These are phyloP conservation scores for Penicillium tannophilum DNA, from an alignment of 495 filamentous ascomycete genomes.

Conservation along the genomic window DNA sequence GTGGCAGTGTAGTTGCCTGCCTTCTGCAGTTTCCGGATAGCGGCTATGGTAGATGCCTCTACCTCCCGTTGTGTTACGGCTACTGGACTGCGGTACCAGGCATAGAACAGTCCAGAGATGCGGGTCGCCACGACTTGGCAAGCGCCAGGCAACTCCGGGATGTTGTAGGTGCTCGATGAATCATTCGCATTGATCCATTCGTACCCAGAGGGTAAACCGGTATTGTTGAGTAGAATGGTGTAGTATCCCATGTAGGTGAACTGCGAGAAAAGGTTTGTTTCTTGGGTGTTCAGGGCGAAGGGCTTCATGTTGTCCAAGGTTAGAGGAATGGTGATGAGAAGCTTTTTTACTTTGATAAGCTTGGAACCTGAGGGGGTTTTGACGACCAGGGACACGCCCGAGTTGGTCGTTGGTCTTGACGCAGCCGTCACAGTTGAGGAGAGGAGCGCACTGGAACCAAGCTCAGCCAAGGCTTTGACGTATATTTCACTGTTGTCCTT, in stretches of 20 bases:
- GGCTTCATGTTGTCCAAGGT: constrained; percentile 29
- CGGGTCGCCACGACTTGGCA: constrained; percentile 24
- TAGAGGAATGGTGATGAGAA: constrained; percentile 43
- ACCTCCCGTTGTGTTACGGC: constrained; percentile 21
- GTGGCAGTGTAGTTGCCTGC: constrained; percentile 13
- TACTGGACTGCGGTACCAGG: constrained; percentile 15
- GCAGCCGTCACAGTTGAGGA: constrained; percentile 1
- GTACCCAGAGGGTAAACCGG: constrained; percentile 15
- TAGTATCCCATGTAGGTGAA: constrained; percentile 28
- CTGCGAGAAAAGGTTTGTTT: constrained; percentile 42
- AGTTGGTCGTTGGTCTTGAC: constrained; percentile 14
- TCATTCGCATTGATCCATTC: constrained; percentile 12
- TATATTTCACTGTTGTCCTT: constrained; percentile 45
- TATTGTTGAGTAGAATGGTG: constrained; percentile 20
- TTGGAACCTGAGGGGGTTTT: constrained; percentile 37
- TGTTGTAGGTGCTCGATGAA: constrained; percentile 21
- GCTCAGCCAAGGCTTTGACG: constrained; percentile 29
- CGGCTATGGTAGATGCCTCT: constrained; percentile 1
- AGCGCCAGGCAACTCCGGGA: constrained; percentile 30
- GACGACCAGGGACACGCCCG: constrained; percentile 23
- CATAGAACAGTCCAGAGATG: constrained; percentile 14
- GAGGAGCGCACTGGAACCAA: constrained; percentile 33
- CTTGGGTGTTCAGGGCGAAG: constrained; percentile 37
- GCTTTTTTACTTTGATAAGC: constrained; percentile 43
- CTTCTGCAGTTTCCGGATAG: too few species aligned